Base-by-base conservation (phyloP, 2,329 filamentous ascomycete genomes). In the Apiospora sp. region DNA sequence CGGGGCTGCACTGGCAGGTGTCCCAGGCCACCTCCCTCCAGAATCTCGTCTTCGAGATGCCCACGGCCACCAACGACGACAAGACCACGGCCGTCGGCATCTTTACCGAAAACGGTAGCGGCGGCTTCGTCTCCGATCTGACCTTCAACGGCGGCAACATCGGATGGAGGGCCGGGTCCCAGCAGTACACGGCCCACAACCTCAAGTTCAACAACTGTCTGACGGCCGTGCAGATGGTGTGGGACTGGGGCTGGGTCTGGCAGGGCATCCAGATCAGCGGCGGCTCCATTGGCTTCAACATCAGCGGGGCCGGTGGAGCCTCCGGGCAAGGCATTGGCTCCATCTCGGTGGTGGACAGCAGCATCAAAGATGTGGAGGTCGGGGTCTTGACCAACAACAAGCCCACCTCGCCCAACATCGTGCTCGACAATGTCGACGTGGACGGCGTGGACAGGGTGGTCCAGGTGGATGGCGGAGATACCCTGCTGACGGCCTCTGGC, bases 131-230 rank as follows among this genome's bases (percentile, higher is more conserved):
- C 4, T 85, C 83, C 49, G 90, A 92, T 75, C 80, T 91, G 6
- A 83, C 83, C 68, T 92, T 92, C 82, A 87, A 86, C 67, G 90
- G 91, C 69, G 91, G 92, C 43, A 83, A 84, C 12, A 86, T 89
- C 72, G 90, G 91, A 68, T 87, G 46, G 27, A 48, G 68, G 6
- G 74, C 22, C 8, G 8, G 91, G 43, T 91, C 87, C 74, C 91
- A 93, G 82, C 92, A 93, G 77, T 91, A 88, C 75, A 91, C 90
- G 0, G 88, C 87, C 73, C 84, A 86, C 13, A 89, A 90, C 74
- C 75, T 92, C 41, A 85, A 81, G 0, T 89, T 91, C 77, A 83
- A 86, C 54, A 82, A 85, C 61, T 83, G 83, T 24, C 81, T 83
- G 0, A 90, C 87, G 0, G 88, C 86, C 2, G 88, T 92, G 64